phyloP scores from a whole-genome alignment of 2,329 filamentous ascomycete genomes.

The Amphichorda felina region DNA sequence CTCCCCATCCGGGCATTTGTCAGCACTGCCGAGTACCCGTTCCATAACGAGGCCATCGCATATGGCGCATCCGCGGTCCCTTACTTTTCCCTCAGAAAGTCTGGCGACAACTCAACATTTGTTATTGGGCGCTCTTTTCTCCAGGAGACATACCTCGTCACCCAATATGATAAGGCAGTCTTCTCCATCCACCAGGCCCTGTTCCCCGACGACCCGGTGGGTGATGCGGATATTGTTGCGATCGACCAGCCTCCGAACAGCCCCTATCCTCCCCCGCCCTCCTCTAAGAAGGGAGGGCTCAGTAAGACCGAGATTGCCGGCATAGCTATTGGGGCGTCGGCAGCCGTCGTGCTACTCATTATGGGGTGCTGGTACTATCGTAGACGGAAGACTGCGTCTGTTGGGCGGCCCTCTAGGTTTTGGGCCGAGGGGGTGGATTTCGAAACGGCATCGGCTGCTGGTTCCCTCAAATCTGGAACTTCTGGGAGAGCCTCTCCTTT shows the following conservation, averaged over 20 bases:
- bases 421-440: no score
- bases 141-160: constrained; percentile 54
- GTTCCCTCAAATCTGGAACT: not conserved
- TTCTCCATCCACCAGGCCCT: constrained; percentile 45
- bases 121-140: constrained; percentile 58
- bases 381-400: constrained; percentile 14
- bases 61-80: constrained; percentile 32
- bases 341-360: constrained; percentile 14
- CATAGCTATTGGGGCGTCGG: constrained; percentile 29
- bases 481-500: not conserved
- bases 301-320: constrained; percentile 30
- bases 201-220: constrained; percentile 31
- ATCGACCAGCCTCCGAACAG: constrained; percentile 32
- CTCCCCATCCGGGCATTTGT: constrained; percentile 38
- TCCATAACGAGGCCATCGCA: constrained; percentile 25
- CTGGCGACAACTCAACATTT: constrained; percentile 38
- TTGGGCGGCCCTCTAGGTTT: no score
- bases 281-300: constrained; percentile 14
- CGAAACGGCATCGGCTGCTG: not conserved
- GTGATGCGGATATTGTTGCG: constrained; percentile 25
- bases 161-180: constrained; percentile 38
- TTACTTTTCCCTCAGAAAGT: constrained; percentile 56
- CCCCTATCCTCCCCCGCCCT: constrained; percentile 29
- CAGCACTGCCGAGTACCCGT: constrained; percentile 36
- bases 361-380: constrained; percentile 20